Base-by-base conservation (phyloP, 306 rosid species). In the Sicyos baderoa region DNA sequence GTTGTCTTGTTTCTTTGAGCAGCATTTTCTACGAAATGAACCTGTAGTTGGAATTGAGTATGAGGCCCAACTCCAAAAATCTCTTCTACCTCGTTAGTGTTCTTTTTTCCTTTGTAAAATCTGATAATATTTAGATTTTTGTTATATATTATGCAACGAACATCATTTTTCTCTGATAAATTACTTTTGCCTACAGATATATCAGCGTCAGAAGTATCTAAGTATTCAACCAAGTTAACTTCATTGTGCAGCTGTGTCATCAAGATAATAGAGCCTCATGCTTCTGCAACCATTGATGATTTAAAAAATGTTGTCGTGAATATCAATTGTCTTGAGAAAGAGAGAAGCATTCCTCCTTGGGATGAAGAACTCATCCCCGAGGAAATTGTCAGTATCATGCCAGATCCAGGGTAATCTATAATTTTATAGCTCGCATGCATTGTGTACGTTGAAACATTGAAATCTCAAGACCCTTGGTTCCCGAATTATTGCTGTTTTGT, bases 61-160 rank as follows among this genome's bases (percentile, higher is more conserved):
- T 68, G 98, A 92, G 85, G 98, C 96, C 78, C 95, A 92, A 76
- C 96, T 92, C 74, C 98, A 92, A 72, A 92, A 92, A 80, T 83
- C 93, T 72, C 95, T 93, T 89, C 80, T 93, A 75, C 95, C 96
- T 70, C 71, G 98, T 93, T 80, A 88, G 98, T 86, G 22, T 47
- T 51, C 44, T 55, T 57, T 27, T 72, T 29, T 64, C 25, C 15
- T 51, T 4, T 9, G 48, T 16, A 14, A 25, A 68, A 68, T 50
- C 48, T 53, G 2, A 40, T 54, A 18, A 19, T 52, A 9, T 70
- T 53, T 35, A 29, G 17, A 32, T 32, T 29, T 51, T 16, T 69
- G 48, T 64, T 17, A 45, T 65, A 9, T 7, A 44, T 44, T 18
- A 11, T 19, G 9, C 7, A 45, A 5, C 14, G 13, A 35, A 37